Conservation (phyloP, 768 basidiomycete species). For the Sporobolomyces roseus region DNA sequence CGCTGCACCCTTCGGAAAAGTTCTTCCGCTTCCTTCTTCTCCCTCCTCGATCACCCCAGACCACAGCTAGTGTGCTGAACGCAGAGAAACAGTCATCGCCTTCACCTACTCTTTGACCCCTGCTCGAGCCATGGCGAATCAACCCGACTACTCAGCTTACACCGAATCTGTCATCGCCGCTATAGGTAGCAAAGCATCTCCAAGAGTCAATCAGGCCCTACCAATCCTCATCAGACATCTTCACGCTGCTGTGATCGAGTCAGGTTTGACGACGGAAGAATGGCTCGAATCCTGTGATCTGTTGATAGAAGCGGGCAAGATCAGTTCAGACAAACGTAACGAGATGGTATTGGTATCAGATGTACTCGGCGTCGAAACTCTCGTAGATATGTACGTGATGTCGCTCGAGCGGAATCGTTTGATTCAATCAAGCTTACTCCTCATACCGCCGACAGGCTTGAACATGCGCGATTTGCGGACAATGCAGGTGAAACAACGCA, state of each 20-base stretch:
- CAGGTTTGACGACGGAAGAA: constrained; percentile 42
- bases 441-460: no score
- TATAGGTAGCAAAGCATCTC: constrained; percentile 22
- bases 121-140: neutral
- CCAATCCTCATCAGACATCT: constrained; percentile 44
- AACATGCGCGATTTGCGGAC: constrained; percentile 25
- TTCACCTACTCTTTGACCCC: no score
- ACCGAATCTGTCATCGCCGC: constrained; percentile 18
- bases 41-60: neutral
- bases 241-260: constrained; percentile 43
- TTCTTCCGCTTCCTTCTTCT: no score
- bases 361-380: constrained; percentile 44
- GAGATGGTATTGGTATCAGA: constrained; percentile 45
- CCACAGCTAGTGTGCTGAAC: no score
- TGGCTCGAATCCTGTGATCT: constrained; percentile 44
- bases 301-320: constrained; percentile 42
- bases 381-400: constrained; percentile 39
- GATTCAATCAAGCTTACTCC: no score
- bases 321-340: constrained; percentile 38
- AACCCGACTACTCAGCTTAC: constrained; percentile 12
- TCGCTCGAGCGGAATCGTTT: no score
- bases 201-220: constrained; percentile 48
- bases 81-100: no score
- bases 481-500: constrained; percentile 25
- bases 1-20: no score